Conservation (phyloP, 768 basidiomycete species). For the Pleurotus djamor region DNA sequence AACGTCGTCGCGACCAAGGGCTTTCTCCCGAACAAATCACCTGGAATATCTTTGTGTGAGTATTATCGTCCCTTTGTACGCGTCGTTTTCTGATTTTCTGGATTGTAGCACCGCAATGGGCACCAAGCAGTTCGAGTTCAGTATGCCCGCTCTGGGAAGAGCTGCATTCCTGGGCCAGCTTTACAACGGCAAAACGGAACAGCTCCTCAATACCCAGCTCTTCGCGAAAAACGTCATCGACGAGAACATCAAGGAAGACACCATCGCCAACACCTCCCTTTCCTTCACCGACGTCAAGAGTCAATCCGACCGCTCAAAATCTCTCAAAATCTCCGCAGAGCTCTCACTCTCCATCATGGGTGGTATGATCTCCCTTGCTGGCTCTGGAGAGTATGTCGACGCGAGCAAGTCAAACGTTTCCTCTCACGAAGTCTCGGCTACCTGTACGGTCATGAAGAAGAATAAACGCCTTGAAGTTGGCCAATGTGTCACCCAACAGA, state of each 20-base stretch:
- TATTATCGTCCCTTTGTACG: too few species aligned
- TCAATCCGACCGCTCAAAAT: conserved; percentile 4
- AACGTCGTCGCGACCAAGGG: too few species aligned
- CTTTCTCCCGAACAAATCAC: too few species aligned
- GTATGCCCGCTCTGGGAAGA: not conserved
- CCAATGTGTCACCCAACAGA: not conserved
- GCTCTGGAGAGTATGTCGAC: conserved; percentile 4
- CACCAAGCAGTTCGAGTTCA: conserved; percentile 1
- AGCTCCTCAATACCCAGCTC: conserved; percentile 5
- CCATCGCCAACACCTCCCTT: not conserved
- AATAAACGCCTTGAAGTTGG: not conserved
- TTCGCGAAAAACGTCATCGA: not conserved
- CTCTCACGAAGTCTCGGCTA: conserved; percentile 4
- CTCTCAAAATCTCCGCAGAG: conserved; percentile 3
- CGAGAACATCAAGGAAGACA: not conserved
- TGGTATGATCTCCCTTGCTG: conserved; percentile 4
- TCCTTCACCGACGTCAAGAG: conserved; percentile 6
- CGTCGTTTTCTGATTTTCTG: not conserved
- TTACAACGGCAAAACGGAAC: conserved; percentile 5
- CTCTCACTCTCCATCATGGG: conserved; percentile 5
- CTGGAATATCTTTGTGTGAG: too few species aligned
- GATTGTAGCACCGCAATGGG: not conserved
- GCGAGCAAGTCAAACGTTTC: conserved; percentile 3
- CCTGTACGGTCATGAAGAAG: conserved; percentile 1
- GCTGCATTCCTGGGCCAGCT: conserved; percentile 2